These are phyloP conservation scores for Scleroderma citrinum DNA, from an alignment of 768 basidiomycete genomes.

Conservation along the genomic window DNA sequence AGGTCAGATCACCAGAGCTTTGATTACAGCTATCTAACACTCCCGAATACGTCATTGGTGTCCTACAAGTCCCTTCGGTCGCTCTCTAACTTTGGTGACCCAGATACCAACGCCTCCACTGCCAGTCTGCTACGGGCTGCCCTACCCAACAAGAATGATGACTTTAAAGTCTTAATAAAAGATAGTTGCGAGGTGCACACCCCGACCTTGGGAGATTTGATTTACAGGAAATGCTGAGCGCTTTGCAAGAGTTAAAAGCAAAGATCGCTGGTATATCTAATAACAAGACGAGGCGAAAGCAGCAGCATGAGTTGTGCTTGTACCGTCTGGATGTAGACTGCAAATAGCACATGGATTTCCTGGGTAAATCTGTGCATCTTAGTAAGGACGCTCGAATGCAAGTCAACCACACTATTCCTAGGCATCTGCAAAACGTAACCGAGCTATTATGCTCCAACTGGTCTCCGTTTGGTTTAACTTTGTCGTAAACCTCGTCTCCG, in stretches of 20 bases:
- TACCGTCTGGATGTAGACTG: constrained; percentile 43
- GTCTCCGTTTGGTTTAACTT: too few relatives aligned
- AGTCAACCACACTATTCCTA: too few relatives aligned
- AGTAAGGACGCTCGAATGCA: neutral
- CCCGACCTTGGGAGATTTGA: constrained; percentile 49
- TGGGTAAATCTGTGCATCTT: neutral
- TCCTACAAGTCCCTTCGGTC: constrained; percentile 53
- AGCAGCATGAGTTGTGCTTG: constrained; percentile 65
- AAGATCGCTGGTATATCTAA: constrained; percentile 66
- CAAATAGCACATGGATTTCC: neutral
- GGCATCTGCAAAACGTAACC: too few relatives aligned
- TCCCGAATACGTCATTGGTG: constrained; percentile 7
- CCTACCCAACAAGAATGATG: constrained; percentile 1
- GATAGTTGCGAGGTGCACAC: constrained; percentile 18
- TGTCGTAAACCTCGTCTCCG: too few relatives aligned
- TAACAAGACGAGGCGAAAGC: constrained; percentile 53
- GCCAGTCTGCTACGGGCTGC: too few relatives aligned
- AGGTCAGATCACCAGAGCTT: constrained; percentile 5
- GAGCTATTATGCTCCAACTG: too few relatives aligned
- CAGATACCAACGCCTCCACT: constrained; percentile 28
- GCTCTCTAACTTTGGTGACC: constrained; percentile 52
- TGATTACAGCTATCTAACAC: constrained; percentile 14
- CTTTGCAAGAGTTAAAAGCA: constrained; percentile 63
- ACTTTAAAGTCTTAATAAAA: constrained; percentile 21
- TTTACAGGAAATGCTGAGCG: constrained; percentile 51